phyloP scores from a whole-genome alignment of 768 basidiomycete species.

The Lactifluus subvellereus region DNA sequence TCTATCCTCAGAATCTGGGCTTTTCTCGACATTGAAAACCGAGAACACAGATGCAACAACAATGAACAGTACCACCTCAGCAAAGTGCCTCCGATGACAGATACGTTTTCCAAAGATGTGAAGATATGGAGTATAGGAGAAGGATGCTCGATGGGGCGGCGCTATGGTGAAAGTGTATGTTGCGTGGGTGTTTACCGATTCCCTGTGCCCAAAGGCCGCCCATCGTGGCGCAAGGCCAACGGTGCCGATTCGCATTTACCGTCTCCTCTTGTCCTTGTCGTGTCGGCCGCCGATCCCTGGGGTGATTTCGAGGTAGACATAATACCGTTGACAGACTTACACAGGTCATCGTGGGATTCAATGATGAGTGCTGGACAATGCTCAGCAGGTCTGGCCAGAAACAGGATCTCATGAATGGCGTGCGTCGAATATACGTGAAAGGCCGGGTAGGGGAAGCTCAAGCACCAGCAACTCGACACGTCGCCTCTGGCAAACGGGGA shows the following conservation, averaged over 20 bases:
- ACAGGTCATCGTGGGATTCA: slow-evolving; percentile 70
- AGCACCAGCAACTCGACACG: slow-evolving; percentile 44
- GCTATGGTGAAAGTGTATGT: background rate
- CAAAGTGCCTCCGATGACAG: no score
- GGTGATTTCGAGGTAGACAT: slow-evolving; percentile 68
- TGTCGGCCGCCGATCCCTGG: slow-evolving; percentile 63
- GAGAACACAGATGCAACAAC: no score
- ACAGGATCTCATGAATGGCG: slow-evolving; percentile 71
- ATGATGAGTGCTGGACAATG: slow-evolving; percentile 67
- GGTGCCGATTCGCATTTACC: background rate
- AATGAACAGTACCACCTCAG: no score
- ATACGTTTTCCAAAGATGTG: no score
- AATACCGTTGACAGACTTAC: slow-evolving; percentile 86
- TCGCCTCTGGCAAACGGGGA: slow-evolving; percentile 16
- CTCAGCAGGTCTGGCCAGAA: slow-evolving; percentile 78
- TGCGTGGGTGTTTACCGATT: slow-evolving; percentile 31
- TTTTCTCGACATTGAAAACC: no score
- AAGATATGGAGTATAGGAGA: no score
- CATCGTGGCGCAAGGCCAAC: slow-evolving; percentile 2
- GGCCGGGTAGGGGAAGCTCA: no score
- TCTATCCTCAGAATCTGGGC: no score
- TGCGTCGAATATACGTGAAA: slow-evolving; percentile 39
- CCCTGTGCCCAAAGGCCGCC: slow-evolving; percentile 25
- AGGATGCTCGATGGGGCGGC: no score
- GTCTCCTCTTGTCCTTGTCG: slow-evolving; percentile 28